Base-by-base conservation (phyloP, 1,284 basidiomycete genomes). In the Ganoderma lingzhi region DNA sequence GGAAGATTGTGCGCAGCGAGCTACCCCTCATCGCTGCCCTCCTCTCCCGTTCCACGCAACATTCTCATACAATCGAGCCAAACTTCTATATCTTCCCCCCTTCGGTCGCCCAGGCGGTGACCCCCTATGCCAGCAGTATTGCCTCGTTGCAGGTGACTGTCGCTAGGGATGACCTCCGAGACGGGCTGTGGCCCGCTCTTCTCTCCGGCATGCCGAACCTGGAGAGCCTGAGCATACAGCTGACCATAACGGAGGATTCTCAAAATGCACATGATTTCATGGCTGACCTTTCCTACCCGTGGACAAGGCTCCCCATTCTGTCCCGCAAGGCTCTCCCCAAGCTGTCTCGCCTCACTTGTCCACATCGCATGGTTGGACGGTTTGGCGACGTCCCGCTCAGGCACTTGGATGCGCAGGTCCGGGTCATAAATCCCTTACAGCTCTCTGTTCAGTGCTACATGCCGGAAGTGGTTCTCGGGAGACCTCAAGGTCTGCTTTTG, bases 301-400 rank as follows among this genome's bases (percentile, higher is more conserved):
- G 59, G 59, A 5, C 12, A 3, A 42, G 30, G n/a, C 37, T 41
- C 23, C 14, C 39, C 14, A 17, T 28, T 23, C 37, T 61, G n/a
- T 42, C 59, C 39, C 4, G 15, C 39, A 12, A 61, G 10, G 14
- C n/a, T 30, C 39, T 61, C 9, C 59, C 59, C 39, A 41, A n/a
- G 6, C 59, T 61, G n/a, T 23, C 39, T 42, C 39, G 59, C 14
- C n/a, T 61, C 1, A 61, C 59, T n/a, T n/a, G n/a, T n/a, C 59
- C 59, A 12, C 59, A 39, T 14, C 15, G 6, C 2, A n/a, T 61
- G 37, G 10, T 61, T 23, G 39, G 59, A 6, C 39, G 39, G 8
- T 42, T 61, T 14, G 8, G 8, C 15, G 23, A 23, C 12, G 15
- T 30, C 2, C 14, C 12, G 17, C 37, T 61, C 59, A n/a, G 39